Evolutionary conservation across 2,329 filamentous ascomycete genomes (phyloP), one percentile per base, ranked within the genome.

Genomic region (Hysterium pulicare): DNA sequence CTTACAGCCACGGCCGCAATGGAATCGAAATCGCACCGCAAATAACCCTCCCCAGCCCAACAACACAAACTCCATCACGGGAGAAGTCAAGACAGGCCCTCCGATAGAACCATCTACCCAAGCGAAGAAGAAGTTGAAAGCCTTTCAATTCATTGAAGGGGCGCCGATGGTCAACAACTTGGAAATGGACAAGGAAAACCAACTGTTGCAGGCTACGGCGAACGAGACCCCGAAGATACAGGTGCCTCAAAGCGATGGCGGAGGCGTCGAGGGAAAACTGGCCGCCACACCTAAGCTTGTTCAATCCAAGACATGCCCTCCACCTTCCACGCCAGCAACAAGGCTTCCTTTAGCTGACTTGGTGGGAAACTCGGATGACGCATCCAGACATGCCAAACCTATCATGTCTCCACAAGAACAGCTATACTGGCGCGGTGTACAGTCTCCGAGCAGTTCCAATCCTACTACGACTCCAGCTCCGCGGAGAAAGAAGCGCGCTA

Each of bases 281-380:
- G 48, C 51, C 20, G 49, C 53, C 34, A 64, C 58, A 1, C 61
- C 63, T 3, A 60, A 57, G 22, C 46, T 56, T 9, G 52, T 49
- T 3, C 55, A 55, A 17, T 53, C 47, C 4, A 57, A 48, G 37
- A 54, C 54, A 32, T 59, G 53, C 37, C 62, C 68, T 21, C 69
- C n/a, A n/a, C n/a, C 69, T 2, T 79, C 78, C 31, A 83, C 80
- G 11, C 79, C 81, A 2, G 75, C 73, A 19, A 76, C 79, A 33
- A 69, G 78, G 42, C 71, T 83, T 30, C 77, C 79, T 19, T 65
- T 83, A 10, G 77, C 78, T 23, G 79, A 83, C 47, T 66, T 83
- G 23, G 78, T 83, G 34, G 78, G 78, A 48, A 80, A 81, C 56
- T 73, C 73, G 36, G 79, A 83, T 58, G 77, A 81, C 54, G 71